A percentile compares a stretch with the other conserved stretches of the same genome.
Conservation (phyloP, 202 grass and related monocot species). For the Brachypodium distachyon region DNA sequence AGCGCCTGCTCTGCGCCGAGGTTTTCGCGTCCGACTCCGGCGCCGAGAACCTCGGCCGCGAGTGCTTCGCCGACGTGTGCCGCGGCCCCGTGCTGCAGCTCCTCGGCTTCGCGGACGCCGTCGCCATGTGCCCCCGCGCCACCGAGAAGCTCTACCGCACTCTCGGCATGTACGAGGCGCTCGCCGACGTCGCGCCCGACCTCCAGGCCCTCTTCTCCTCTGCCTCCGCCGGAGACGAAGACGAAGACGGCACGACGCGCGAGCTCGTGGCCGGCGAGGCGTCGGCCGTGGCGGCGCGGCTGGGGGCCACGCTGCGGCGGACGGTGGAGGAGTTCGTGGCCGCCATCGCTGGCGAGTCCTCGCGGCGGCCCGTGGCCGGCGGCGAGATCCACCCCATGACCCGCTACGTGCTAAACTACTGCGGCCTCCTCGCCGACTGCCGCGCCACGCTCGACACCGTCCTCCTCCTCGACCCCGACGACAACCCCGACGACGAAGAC, state of each 20-base stretch:
- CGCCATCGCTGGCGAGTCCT: slow-evolving; percentile 41
- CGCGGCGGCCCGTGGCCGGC: slow-evolving; percentile 24
- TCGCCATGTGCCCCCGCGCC: slow-evolving; percentile 32
- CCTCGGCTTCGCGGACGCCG: slow-evolving; percentile 47
- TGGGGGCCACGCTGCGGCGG: slow-evolving; percentile 28
- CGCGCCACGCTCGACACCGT: slow-evolving; percentile 33
- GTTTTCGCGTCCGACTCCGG: slow-evolving; percentile 32
- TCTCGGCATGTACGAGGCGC: slow-evolving; percentile 59
- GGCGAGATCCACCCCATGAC: slow-evolving; percentile 68
- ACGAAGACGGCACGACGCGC: no score
- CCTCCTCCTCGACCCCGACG: slow-evolving; percentile 8
- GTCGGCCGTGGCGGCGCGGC: background rate
- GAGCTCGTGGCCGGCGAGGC: slow-evolving; percentile 40
- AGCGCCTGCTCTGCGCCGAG: slow-evolving; percentile 46
- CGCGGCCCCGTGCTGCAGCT: slow-evolving; percentile 43
- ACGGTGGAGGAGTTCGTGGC: slow-evolving; percentile 41
- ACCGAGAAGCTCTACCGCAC: slow-evolving; percentile 56
- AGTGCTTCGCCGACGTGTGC: slow-evolving; percentile 55
- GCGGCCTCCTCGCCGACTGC: slow-evolving; percentile 48
- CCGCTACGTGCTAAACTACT: slow-evolving; percentile 71
- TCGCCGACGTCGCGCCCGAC: slow-evolving; percentile 34
- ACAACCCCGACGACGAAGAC: background rate
- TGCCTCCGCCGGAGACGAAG: slow-evolving; percentile 13
- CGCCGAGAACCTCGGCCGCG: slow-evolving; percentile 37
- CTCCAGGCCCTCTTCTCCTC: slow-evolving; percentile 38